Conservation (phyloP, 208 protist genomes). For the Trypanosoma boissoni region DNA sequence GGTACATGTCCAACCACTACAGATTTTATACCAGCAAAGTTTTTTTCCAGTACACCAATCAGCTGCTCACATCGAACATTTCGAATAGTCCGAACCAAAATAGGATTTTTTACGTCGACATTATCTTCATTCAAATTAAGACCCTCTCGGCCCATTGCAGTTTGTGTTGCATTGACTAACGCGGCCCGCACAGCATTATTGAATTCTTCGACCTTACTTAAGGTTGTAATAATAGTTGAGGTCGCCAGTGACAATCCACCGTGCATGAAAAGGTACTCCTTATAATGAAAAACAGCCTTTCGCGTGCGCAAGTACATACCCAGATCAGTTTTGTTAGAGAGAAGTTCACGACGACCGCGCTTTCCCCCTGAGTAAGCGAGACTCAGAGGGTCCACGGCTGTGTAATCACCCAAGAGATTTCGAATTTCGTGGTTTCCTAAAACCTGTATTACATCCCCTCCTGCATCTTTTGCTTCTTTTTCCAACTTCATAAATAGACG, state of each 20-base stretch:
- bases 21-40: slow-evolving; percentile 71
- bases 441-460: slow-evolving; percentile 83
- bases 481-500: slow-evolving; percentile 76
- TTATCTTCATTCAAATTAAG: slow-evolving; percentile 70
- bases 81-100: slow-evolving; percentile 80
- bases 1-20: slow-evolving; percentile 90
- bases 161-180: slow-evolving; percentile 66
- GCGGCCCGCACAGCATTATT: slow-evolving; percentile 61
- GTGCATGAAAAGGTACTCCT: slow-evolving; percentile 90
- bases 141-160: slow-evolving; percentile 48
- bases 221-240: slow-evolving; percentile 61
- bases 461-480: slow-evolving; percentile 48
- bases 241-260: slow-evolving; percentile 85
- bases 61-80: slow-evolving; percentile 82
- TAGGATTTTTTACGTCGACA: slow-evolving; percentile 71
- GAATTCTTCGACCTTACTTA: slow-evolving; percentile 75
- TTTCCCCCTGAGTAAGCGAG: slow-evolving; percentile 51
- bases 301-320: slow-evolving; percentile 76
- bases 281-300: slow-evolving; percentile 72
- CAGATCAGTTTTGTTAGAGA: slow-evolving; percentile 66
- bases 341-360: slow-evolving; percentile 46
- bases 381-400: slow-evolving; percentile 58
- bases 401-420: slow-evolving; percentile 84
- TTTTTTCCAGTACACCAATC: slow-evolving; percentile 54
- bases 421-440: slow-evolving; percentile 92